Evolutionary conservation across 768 basidiomycete species (phyloP).

Genomic region (Pholiota molesta): DNA sequence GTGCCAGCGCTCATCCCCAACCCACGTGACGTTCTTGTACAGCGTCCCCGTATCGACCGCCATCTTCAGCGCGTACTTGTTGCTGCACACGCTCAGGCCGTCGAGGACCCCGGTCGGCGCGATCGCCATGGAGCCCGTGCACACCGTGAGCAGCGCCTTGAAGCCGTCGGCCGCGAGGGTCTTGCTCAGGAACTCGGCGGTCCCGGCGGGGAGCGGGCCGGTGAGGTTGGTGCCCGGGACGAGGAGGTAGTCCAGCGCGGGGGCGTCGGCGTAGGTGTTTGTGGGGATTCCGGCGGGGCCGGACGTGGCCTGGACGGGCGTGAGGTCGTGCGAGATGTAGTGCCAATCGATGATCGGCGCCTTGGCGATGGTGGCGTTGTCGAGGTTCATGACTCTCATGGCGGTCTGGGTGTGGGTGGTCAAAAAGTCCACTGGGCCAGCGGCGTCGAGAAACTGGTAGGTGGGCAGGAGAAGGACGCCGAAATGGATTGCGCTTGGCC

Average conservation of each 20-base stretch:
- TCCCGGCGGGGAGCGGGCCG: slow-evolving; percentile 10
- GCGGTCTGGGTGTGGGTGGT: slow-evolving; percentile 18
- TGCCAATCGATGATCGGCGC: slow-evolving; percentile 27
- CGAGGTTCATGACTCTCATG: neutral
- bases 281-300: slow-evolving; percentile 24
- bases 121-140: slow-evolving; percentile 24
- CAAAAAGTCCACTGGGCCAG: slow-evolving; percentile 27
- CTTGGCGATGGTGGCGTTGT: slow-evolving; percentile 14
- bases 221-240: slow-evolving; percentile 24
- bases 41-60: slow-evolving; percentile 14
- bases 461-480: slow-evolving; percentile 24
- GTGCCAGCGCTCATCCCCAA: slow-evolving; percentile 27
- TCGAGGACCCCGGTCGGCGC: slow-evolving; percentile 27
- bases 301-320: slow-evolving; percentile 18
- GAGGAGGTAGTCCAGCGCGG: slow-evolving; percentile 28
- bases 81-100: slow-evolving; percentile 24
- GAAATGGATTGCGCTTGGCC: slow-evolving; percentile 10
- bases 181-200: slow-evolving; percentile 19
- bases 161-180: slow-evolving; percentile 17
- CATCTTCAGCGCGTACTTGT: slow-evolving; percentile 20
- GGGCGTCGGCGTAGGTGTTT: slow-evolving; percentile 23
- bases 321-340: slow-evolving; percentile 23
- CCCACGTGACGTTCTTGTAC: slow-evolving; percentile 28
- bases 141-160: slow-evolving; percentile 24
- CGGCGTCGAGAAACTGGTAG: slow-evolving; percentile 27